Evolutionary conservation across 2,329 filamentous ascomycete species (phyloP), one percentile per base, ranked within the genome.

Genomic region (Nigrograna mackinnonii): DNA sequence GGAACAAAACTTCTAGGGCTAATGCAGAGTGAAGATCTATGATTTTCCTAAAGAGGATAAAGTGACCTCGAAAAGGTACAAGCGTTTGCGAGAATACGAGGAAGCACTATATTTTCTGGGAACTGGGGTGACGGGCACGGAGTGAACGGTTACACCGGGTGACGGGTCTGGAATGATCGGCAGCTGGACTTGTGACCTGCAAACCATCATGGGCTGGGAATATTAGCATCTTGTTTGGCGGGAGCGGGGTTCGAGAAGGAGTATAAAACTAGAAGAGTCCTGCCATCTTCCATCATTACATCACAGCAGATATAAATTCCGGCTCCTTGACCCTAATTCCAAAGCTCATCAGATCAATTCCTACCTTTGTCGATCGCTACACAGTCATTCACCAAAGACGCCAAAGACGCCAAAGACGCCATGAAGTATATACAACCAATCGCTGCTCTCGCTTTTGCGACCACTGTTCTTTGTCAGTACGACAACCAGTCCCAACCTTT

Each of bases 401-500:
- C 34, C 37, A 46, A 40, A n/a, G n/a, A n/a, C n/a, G n/a, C n/a
- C n/a, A n/a, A n/a, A n/a, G n/a, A n/a, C n/a, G n/a, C n/a, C 19
- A 52, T 50, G 62, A 64, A 62, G 42, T 36, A 41, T 26, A 17
- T 45, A 13, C 37, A 54, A 4, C 22, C 50, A n/a, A 36, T 41
- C 3, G 22, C 58, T 39, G 21, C 50, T 38, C 35, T 63, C 24
- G 45, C 54, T 28, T 48, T 67, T 20, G 51, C 58, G n/a, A 50
- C 50, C 18, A 35, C 36, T 7, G 50, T 51, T n/a, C 43, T 39
- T 16, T 64, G 68, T 7, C 66, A 70, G 47, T 64, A 62, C 54
- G 55, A 55, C 46, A 66, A 67, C 42, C 62, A 69, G 39, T 73
- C 74, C 7, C 60, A 60, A 17, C 72, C 74, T 12, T 78, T 78